Percentiles rank a stretch among this genome's conserved stretches.
These are phyloP conservation scores for Drosera capensis DNA, from an alignment of 148 eudicot genomes.

Conservation along the genomic window DNA sequence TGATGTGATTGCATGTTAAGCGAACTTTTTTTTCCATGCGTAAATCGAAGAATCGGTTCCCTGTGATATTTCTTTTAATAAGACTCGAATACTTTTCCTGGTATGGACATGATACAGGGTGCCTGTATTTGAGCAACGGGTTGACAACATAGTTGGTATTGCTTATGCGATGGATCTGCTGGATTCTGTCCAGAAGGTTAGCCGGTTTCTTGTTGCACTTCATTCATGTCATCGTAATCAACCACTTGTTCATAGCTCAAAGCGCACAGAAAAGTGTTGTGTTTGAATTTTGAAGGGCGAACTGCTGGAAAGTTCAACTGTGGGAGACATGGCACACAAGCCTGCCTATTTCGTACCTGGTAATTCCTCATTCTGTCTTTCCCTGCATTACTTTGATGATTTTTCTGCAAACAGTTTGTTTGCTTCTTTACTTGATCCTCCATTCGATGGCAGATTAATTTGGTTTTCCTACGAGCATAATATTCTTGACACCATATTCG, in stretches of 20 bases:
- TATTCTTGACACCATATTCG: slow-evolving; percentile 8
- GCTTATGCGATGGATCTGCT: slow-evolving; percentile 99
- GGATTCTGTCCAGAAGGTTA: slow-evolving; percentile 77
- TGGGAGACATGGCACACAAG: slow-evolving; percentile 92
- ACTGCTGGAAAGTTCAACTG: slow-evolving; percentile 61
- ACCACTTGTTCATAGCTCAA: slow-evolving; percentile 27
- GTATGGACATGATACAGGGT: no score
- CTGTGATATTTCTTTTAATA: no score
- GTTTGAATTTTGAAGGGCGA: slow-evolving; percentile 89
- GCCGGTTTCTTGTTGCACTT: slow-evolving; percentile 6
- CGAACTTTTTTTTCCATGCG: no score
- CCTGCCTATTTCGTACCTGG: slow-evolving; percentile 99
- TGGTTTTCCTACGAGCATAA: no score
- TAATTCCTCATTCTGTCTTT: slow-evolving; percentile 14
- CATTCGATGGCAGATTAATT: no score
- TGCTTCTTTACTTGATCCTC: no score
- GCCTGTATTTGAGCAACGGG: slow-evolving; percentile 92
- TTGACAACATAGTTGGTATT: slow-evolving; percentile 93
- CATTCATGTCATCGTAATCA: slow-evolving; percentile 3
- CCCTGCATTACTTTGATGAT: background rate
- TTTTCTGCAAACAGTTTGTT: background rate
- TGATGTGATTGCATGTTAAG: no score
- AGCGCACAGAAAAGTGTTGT: slow-evolving; percentile 34
- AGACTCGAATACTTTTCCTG: no score
- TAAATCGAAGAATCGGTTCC: no score